These are phyloP conservation scores for Catharanthus roseus DNA, from an alignment of 257 asterid genomes.

Conservation along the genomic window DNA sequence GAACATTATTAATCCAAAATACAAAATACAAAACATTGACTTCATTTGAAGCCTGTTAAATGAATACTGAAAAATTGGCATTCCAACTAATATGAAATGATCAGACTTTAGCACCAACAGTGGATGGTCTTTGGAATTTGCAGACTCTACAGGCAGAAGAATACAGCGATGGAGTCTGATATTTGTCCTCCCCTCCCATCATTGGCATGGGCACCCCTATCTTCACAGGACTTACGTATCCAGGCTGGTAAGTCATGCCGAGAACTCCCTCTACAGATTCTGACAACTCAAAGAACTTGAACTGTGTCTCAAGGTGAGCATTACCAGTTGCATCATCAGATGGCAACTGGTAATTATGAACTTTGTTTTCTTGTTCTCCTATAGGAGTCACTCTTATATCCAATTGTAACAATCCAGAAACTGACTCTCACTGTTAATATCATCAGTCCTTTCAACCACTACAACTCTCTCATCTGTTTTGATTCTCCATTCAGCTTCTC, in stretches of 20 bases:
- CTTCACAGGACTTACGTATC: conserved; percentile 51
- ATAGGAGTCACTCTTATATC: conserved; percentile 47
- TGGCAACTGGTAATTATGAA: conserved; percentile 56
- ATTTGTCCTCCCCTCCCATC: conserved; percentile 75
- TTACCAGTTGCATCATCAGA: conserved; percentile 45
- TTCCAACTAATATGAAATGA: background rate
- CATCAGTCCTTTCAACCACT: conserved; percentile 54
- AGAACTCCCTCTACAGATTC: conserved; percentile 50
- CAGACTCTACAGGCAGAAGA: conserved; percentile 49
- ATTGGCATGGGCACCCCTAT: conserved; percentile 61
- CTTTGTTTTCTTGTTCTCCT: conserved; percentile 45
- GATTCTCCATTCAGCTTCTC: conserved; percentile 50
- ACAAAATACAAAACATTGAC: background rate
- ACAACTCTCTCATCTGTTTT: conserved; percentile 31
- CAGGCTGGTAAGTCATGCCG: conserved; percentile 61
- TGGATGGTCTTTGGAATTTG: conserved; percentile 44
- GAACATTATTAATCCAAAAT: background rate
- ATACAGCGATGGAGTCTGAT: conserved; percentile 44
- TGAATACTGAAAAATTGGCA: background rate
- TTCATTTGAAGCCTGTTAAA: background rate
- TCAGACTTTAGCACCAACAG: conserved; percentile 24
- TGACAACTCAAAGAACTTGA: conserved; percentile 45
- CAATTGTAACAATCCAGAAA: conserved; percentile 36
- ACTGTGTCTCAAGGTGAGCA: conserved; percentile 64
- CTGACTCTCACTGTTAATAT: conserved; percentile 39